Evolutionary conservation across 2,329 filamentous ascomycete genomes (phyloP).

Genomic region (Hypoxylon sp.): DNA sequence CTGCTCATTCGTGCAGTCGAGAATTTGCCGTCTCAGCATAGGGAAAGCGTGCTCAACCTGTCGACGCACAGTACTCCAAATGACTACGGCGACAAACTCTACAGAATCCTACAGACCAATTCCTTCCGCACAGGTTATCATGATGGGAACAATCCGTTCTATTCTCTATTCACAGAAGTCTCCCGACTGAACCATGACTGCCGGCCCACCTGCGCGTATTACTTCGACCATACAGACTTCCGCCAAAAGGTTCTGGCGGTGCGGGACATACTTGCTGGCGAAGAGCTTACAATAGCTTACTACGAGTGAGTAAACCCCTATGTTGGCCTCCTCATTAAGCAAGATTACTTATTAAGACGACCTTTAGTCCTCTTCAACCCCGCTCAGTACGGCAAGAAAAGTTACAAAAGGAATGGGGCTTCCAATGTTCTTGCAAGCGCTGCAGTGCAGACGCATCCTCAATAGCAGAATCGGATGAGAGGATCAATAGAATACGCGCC

Average conservation of each 20-base stretch:
- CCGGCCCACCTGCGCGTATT: conserved; percentile 56
- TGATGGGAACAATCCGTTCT: conserved; percentile 46
- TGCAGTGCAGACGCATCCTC: conserved; percentile 50
- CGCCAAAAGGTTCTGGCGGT: conserved; percentile 55
- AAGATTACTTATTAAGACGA: conserved; percentile 32
- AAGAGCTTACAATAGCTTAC: conserved; percentile 59
- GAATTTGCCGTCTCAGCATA: conserved; percentile 44
- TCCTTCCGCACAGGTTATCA: conserved; percentile 49
- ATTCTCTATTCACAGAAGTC: conserved; percentile 52
- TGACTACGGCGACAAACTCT: conserved; percentile 42
- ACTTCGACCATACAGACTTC: conserved; percentile 54
- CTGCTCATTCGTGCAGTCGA: conserved; percentile 47
- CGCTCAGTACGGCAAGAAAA: conserved; percentile 48
- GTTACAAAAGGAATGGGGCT: conserved; percentile 55
- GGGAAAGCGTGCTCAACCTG: conserved; percentile 46
- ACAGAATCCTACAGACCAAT: conserved; percentile 52
- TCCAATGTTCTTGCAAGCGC: conserved; percentile 54
- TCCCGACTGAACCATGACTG: conserved; percentile 59
- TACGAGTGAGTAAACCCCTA: conserved; percentile 49
- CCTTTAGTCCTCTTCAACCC: conserved; percentile 51
- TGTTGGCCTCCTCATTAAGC: background rate
- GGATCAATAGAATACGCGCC: conserved; percentile 51
- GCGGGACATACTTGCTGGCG: conserved; percentile 54
- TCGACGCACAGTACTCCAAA: conserved; percentile 44
- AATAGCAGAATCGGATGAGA: conserved; percentile 52